Base-by-base conservation (phyloP, 331 rosid species). In the Arachis monticola region DNA sequence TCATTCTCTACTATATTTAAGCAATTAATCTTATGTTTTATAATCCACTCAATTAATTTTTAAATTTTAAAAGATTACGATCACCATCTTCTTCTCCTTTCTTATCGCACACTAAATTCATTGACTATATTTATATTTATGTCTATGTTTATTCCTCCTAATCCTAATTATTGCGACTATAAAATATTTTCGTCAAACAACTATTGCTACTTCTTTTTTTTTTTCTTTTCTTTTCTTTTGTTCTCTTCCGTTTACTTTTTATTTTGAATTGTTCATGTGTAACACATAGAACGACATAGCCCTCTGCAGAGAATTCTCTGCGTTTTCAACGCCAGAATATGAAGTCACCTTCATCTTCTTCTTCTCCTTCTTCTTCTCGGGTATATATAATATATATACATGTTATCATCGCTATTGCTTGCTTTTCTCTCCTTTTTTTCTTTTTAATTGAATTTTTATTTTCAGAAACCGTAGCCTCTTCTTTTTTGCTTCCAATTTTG, bases 311-410 rank as follows among this genome's bases (percentile, higher is more conserved):
- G 1, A 10, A 10, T 53, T 63, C 72, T 63, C 67, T 63, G 61
- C 53, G 55, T 6, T 70, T 35, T 55, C 3, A 70, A 63, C 32
- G n/a, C 71, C 65, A 47, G 22, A 53, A 10, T n/a, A 53, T 70
- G 72, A 78, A 53, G 67, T 70, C 76, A 51, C 58, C 77, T 51
- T 1, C 72, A 2, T 3, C 40, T 41, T 1, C 72, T 42, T 22
- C 27, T 22, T 22, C 27, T 22, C 27, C 27, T 51, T 1, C 72
- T 35, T 3, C 40, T 41, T 1, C 72, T 42, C 60, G 77, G 52
- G 77, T 78, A 71, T 2, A 22, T 50, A 7, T 8, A 22, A 10
- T 9, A 12, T 47, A 1, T 41, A 0, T 32, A 12, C 6, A 10
- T 9, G 1, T 48, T 12, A 58, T 8, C 30, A 59, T 59, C 10